Evolutionary conservation across 345 rosid genomes (phyloP).

Genomic region (Pistacia vera): DNA sequence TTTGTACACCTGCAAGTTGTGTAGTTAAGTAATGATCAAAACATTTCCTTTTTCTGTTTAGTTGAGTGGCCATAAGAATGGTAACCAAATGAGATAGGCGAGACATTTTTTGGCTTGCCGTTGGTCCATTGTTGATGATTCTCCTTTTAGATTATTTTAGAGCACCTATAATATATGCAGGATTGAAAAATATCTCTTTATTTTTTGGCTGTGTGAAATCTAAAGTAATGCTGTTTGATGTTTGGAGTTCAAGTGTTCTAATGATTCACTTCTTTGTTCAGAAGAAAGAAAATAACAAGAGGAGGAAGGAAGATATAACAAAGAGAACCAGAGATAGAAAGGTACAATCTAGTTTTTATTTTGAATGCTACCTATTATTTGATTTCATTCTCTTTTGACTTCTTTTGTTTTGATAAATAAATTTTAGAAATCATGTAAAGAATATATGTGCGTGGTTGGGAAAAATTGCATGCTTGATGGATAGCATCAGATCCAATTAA

Average conservation of each 20-base stretch:
- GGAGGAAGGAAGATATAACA: constrained; percentile 63
- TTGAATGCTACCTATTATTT: neutral
- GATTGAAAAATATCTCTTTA: constrained; percentile 2
- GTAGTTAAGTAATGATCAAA: neutral
- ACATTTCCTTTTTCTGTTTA: neutral
- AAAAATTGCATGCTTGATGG: neutral
- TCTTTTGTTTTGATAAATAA: neutral
- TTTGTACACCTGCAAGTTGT: neutral
- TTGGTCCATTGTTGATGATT: constrained; percentile 5
- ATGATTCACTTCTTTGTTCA: constrained; percentile 24
- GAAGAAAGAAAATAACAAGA: constrained; percentile 72
- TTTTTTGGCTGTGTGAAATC: neutral
- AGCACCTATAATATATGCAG: neutral
- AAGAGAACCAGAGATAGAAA: constrained; percentile 66
- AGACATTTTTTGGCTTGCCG: neutral
- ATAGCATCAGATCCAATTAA: neutral
- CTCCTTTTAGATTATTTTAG: neutral
- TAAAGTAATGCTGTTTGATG: neutral
- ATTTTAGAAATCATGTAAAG: neutral
- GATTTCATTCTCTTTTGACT: neutral
- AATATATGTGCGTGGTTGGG: constrained; percentile 1
- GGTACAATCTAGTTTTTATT: constrained; percentile 35
- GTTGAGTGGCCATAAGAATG: constrained; percentile 1
- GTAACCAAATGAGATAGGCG: neutral
- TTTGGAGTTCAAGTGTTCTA: neutral